Evolutionary conservation across 192 early-diverging fungal species (phyloP).

Genomic region (Phycomyces blakesleeanus): DNA sequence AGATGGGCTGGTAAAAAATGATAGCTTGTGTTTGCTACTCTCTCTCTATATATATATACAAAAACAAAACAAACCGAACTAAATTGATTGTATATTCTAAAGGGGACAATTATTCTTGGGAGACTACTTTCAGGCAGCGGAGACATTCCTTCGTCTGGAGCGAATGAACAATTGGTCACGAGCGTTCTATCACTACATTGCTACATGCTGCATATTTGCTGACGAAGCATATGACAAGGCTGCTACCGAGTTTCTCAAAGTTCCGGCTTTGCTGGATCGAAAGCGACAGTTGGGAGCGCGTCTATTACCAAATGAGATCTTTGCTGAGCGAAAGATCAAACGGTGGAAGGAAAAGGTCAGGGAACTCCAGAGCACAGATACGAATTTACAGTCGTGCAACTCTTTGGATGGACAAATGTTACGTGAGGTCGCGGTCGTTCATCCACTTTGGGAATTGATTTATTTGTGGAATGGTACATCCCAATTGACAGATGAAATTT

Average conservation of each 20-base stretch:
- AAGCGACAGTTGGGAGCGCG: slow-evolving; percentile 11
- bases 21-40: too few species aligned
- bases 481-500: slow-evolving; percentile 14
- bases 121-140: slow-evolving; percentile 36
- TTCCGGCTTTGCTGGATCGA: slow-evolving; percentile 20
- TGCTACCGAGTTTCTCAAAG: slow-evolving; percentile 30
- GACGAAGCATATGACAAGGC: slow-evolving; percentile 36
- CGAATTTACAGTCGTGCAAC: neutral
- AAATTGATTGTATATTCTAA: too few species aligned
- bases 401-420: slow-evolving; percentile 19
- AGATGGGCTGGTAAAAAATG: slow-evolving; percentile 39
- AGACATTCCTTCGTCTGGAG: slow-evolving; percentile 34
- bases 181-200: slow-evolving; percentile 39
- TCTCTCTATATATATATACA: too few species aligned
- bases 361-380: neutral
- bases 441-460: slow-evolving; percentile 35
- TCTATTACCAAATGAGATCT: slow-evolving; percentile 32
- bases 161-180: slow-evolving; percentile 40
- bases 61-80: too few species aligned
- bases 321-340: slow-evolving; percentile 30
- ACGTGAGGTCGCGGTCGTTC: slow-evolving; percentile 12
- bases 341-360: slow-evolving; percentile 20
- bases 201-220: slow-evolving; percentile 36
- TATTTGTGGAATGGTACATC: slow-evolving; percentile 35
- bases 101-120: slow-evolving; percentile 37